Evolutionary conservation across 2,329 filamentous ascomycete genomes (phyloP).

Genomic region (Trichoderma pleuroti): DNA sequence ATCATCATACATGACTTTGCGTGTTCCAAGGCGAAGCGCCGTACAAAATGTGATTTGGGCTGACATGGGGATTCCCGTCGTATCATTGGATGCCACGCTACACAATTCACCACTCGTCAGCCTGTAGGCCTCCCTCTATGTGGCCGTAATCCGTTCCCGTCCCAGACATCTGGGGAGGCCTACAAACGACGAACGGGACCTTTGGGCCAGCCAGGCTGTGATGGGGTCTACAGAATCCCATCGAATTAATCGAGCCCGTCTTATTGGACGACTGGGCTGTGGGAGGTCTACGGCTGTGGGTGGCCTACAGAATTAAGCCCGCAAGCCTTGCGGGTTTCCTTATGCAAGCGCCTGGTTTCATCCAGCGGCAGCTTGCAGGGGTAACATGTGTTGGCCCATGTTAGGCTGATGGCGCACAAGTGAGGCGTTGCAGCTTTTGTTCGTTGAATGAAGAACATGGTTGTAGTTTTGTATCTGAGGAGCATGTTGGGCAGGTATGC

Average conservation of each 20-base stretch:
- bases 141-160: background rate
- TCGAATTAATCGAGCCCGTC: background rate
- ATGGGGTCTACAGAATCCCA: background rate
- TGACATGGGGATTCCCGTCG: background rate
- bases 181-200: background rate
- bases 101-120: background rate
- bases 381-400: slow-evolving; percentile 13
- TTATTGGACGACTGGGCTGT: background rate
- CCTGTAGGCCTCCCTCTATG: background rate
- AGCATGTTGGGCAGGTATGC: background rate
- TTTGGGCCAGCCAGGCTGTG: background rate
- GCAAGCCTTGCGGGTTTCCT: background rate
- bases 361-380: background rate
- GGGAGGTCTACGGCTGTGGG: background rate
- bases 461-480: background rate
- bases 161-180: slow-evolving; percentile 3
- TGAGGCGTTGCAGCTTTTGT: background rate
- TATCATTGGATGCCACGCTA: background rate
- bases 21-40: background rate
- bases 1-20: background rate
- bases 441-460: background rate
- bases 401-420: background rate
- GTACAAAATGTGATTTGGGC: background rate
- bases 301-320: background rate
- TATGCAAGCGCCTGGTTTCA: background rate